Evolutionary conservation across 2,329 filamentous ascomycete species (phyloP).

Genomic region (Colletotrichum limetticola): DNA sequence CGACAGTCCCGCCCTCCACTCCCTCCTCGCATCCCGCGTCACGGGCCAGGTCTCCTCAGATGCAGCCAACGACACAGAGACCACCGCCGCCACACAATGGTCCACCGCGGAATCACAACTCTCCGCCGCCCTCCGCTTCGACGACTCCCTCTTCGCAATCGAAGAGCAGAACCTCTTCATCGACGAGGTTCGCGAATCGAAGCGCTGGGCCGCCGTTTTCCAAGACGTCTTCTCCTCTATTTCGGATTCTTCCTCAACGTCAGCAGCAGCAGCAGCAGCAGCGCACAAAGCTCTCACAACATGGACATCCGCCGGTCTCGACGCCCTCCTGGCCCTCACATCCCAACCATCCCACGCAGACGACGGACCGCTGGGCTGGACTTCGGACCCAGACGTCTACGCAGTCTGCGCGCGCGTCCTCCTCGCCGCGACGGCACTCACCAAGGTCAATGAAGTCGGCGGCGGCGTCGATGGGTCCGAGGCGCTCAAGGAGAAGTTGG

Average conservation of each 20-base stretch:
- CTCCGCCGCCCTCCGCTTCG: slow-evolving; percentile 58
- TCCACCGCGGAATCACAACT: slow-evolving; percentile 52
- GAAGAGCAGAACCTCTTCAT: slow-evolving; percentile 97
- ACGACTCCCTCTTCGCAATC: slow-evolving; percentile 81
- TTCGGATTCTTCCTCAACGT: slow-evolving; percentile 3
- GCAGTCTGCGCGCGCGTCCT: slow-evolving; percentile 64
- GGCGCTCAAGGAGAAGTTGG: slow-evolving; percentile 12
- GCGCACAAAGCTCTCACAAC: slow-evolving; percentile 38
- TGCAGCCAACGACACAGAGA: background rate
- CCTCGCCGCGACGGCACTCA: slow-evolving; percentile 50
- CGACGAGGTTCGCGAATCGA: slow-evolving; percentile 80
- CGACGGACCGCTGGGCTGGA: slow-evolving; percentile 80
- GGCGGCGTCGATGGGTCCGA: background rate
- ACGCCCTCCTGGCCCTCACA: slow-evolving; percentile 48
- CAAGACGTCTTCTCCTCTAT: background rate
- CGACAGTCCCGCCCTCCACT: slow-evolving; percentile 48
- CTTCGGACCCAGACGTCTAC: slow-evolving; percentile 75
- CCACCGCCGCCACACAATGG: slow-evolving; percentile 27
- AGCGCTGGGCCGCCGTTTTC: slow-evolving; percentile 72
- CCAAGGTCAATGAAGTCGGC: background rate
- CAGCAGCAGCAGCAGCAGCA: background rate
- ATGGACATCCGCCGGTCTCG: slow-evolving; percentile 65
- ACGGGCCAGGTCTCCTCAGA: slow-evolving; percentile 42
- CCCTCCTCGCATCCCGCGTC: slow-evolving; percentile 55
- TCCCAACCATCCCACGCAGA: slow-evolving; percentile 37